phyloP scores from a whole-genome alignment of 2,329 filamentous ascomycete species.

The Exophiala sideris region DNA sequence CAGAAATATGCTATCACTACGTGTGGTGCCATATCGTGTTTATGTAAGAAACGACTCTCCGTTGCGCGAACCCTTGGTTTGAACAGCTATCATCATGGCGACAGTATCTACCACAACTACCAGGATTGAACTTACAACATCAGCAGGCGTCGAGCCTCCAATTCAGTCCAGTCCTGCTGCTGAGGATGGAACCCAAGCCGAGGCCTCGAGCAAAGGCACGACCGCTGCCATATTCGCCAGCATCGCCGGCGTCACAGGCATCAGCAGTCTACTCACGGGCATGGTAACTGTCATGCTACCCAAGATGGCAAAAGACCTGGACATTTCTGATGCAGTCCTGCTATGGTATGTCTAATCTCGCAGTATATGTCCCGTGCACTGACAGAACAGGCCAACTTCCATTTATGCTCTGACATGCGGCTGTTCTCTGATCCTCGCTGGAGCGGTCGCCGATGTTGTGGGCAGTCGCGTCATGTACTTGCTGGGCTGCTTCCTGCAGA shows the following conservation, averaged over 20 bases:
- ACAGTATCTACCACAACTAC: neutral
- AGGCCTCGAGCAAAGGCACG: constrained; percentile 1
- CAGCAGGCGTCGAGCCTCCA: neutral
- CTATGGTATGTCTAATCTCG: constrained; percentile 23
- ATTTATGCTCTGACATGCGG: constrained; percentile 44
- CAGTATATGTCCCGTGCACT: constrained; percentile 32
- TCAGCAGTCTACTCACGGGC: constrained; percentile 25
- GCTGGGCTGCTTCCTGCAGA: constrained; percentile 43
- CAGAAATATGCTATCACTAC: neutral
- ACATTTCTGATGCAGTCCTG: constrained; percentile 25
- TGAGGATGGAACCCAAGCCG: neutral
- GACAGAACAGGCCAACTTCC: constrained; percentile 33
- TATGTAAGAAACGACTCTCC: neutral
- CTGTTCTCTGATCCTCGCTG: constrained; percentile 49
- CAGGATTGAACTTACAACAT: constrained; percentile 5
- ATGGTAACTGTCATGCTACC: constrained; percentile 29
- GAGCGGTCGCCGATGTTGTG: constrained; percentile 51
- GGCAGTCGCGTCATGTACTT: constrained; percentile 48
- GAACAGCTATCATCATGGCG: too few species aligned
- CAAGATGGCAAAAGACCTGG: constrained; percentile 27
- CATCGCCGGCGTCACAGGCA: constrained; percentile 19
- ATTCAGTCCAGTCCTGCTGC: neutral
- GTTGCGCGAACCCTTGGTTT: neutral
- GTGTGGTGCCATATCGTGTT: too few species aligned
- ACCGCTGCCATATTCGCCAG: constrained; percentile 17